Percentiles rank a stretch among this genome's conserved stretches.
Evolutionary conservation across 2,329 filamentous ascomycete genomes (phyloP).

Genomic region (Thelonectria olida): DNA sequence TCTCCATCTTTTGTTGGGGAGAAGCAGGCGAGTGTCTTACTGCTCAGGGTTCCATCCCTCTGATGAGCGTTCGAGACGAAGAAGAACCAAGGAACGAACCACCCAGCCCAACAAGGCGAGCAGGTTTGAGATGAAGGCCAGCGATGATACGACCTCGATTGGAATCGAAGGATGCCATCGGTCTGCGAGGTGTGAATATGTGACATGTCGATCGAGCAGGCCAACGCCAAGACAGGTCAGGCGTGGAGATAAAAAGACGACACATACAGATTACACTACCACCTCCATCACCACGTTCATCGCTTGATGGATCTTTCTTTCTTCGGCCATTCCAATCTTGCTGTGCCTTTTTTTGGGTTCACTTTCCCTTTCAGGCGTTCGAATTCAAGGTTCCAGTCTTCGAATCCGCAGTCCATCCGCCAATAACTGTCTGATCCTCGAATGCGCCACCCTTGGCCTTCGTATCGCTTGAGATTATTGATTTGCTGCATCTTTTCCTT

Average conservation of each 20-base stretch:
- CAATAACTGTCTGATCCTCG: background rate
- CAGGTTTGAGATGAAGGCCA: background rate
- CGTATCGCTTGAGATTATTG: slow-evolving; percentile 8
- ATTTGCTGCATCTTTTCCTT: slow-evolving; percentile 5
- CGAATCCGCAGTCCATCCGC: background rate
- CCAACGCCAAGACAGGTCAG: background rate
- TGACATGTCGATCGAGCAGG: background rate
- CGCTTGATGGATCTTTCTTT: background rate
- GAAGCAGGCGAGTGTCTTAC: background rate
- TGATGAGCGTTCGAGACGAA: slow-evolving; percentile 3
- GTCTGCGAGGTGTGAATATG: background rate
- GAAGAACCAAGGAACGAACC: background rate
- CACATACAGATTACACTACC: too few species aligned
- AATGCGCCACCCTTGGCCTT: slow-evolving; percentile 9
- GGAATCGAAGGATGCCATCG: background rate
- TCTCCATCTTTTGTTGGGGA: background rate
- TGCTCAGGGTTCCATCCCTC: background rate
- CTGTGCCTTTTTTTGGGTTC: background rate
- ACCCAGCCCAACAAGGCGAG: background rate
- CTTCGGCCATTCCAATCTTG: background rate
- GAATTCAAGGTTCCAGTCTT: slow-evolving; percentile 1
- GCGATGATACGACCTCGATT: background rate
- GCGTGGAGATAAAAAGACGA: too few species aligned
- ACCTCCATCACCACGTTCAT: slow-evolving; percentile 13
- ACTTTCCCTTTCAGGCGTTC: background rate